phyloP scores from a whole-genome alignment of 176 grass and related monocot genomes.

The Cenchrus americanus region DNA sequence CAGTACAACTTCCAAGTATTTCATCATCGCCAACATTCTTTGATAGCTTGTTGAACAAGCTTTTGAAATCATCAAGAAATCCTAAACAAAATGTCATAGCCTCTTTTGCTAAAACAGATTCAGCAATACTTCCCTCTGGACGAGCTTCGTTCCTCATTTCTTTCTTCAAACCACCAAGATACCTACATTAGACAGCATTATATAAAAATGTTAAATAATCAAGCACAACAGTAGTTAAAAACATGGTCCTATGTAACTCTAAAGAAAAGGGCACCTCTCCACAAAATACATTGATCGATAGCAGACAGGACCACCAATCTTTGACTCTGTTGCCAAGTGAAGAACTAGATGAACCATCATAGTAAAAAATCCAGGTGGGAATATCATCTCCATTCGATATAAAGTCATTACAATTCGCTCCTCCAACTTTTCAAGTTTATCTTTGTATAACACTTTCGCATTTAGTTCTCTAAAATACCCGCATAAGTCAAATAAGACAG shows the following conservation, averaged over 20 bases:
- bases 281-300: slow-evolving; percentile 24
- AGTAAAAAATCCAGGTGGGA: neutral
- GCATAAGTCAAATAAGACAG: neutral
- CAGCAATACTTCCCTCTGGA: neutral
- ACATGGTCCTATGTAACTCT: neutral
- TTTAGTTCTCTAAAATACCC: slow-evolving; percentile 12
- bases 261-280: neutral
- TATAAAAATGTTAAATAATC: neutral
- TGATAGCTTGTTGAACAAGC: neutral
- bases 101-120: slow-evolving; percentile 6
- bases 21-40: neutral
- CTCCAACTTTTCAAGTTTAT: neutral
- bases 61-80: neutral
- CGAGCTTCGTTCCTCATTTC: neutral
- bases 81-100: neutral
- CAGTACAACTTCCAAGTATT: neutral
- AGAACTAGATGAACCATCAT: slow-evolving; percentile 6
- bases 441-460: neutral
- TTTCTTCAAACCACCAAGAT: neutral
- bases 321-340: slow-evolving; percentile 16
- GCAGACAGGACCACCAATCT: slow-evolving; percentile 12
- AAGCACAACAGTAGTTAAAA: neutral
- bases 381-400: neutral
- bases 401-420: slow-evolving; percentile 2
- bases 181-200: neutral